Evolutionary conservation across 768 basidiomycete genomes (phyloP).

Genomic region (Ephemerocybe angulata): DNA sequence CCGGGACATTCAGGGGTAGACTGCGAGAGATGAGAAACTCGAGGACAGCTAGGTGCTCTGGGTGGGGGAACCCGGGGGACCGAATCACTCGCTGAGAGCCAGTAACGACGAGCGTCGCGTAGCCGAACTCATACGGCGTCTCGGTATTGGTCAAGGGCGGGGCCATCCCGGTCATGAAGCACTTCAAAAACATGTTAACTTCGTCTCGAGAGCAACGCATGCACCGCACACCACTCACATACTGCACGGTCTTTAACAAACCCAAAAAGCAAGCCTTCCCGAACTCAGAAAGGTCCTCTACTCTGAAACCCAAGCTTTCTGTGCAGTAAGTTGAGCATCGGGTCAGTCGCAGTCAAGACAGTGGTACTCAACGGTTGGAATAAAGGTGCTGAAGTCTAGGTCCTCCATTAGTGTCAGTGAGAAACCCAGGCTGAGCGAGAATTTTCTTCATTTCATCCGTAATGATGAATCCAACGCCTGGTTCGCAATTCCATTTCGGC

Average conservation of each 20-base stretch:
- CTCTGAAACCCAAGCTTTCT: conserved; percentile 26
- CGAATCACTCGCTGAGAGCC: conserved; percentile 36
- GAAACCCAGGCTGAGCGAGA: neutral
- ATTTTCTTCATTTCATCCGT: neutral
- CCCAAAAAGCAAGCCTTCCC: conserved; percentile 27
- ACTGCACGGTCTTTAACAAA: conserved; percentile 14
- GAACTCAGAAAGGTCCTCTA: conserved; percentile 24
- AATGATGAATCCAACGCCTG: neutral
- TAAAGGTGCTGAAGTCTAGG: neutral
- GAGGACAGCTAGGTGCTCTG: conserved; percentile 29
- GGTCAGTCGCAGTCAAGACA: neutral
- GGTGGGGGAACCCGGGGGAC: neutral
- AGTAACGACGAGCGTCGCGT: conserved; percentile 34
- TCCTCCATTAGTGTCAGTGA: neutral
- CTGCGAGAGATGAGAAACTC: conserved; percentile 40
- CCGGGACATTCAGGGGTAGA: conserved; percentile 36
- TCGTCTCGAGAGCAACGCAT: neutral
- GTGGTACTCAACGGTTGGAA: neutral
- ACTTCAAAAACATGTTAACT: conserved; percentile 19
- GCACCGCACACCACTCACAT: conserved; percentile 15
- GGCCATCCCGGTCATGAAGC: conserved; percentile 24
- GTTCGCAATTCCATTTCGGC: neutral
- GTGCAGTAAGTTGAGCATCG: neutral
- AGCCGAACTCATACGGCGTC: conserved; percentile 42
- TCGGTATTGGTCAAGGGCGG: conserved; percentile 38